A percentile compares a stretch with the other conserved stretches of the same genome.
phyloP scores from a whole-genome alignment of 129 eudicot species.

The Ambrosia artemisiifolia region DNA sequence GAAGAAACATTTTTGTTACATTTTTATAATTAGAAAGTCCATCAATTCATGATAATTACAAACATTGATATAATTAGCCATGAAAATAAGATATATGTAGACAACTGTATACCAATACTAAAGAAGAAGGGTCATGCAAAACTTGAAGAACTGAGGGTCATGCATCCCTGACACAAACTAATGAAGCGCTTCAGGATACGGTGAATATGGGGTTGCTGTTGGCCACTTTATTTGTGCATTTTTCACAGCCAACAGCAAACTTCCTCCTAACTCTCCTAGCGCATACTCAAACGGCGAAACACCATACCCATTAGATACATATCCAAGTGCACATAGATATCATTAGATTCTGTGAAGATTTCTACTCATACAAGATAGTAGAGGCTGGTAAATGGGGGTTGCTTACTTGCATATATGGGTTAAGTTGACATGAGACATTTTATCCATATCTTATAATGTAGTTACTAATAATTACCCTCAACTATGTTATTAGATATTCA shows the following conservation, averaged over 20 bases:
- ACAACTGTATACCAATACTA: too few species aligned
- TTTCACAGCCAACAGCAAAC: constrained; percentile 74
- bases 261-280: constrained; percentile 85
- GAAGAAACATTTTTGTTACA: too few species aligned
- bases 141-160: too few species aligned
- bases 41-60: too few species aligned
- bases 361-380: not conserved
- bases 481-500: too few species aligned
- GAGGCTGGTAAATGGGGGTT: not conserved
- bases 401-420: not conserved
- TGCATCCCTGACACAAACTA: constrained; percentile 96
- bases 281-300: constrained; percentile 92
- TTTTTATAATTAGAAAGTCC: too few species aligned
- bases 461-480: too few species aligned
- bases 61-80: too few species aligned
- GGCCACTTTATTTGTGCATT: constrained; percentile 92
- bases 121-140: too few species aligned
- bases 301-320: constrained; percentile 60
- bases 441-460: too few species aligned
- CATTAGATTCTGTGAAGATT: not conserved
- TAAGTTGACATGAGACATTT: not conserved
- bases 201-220: constrained; percentile 52
- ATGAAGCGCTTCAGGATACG: constrained; percentile 77
- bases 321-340: not conserved
- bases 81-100: too few species aligned